Evolutionary conservation across 2,329 filamentous ascomycete species (phyloP).

Genomic region (Scedosporium aurantiacum): DNA sequence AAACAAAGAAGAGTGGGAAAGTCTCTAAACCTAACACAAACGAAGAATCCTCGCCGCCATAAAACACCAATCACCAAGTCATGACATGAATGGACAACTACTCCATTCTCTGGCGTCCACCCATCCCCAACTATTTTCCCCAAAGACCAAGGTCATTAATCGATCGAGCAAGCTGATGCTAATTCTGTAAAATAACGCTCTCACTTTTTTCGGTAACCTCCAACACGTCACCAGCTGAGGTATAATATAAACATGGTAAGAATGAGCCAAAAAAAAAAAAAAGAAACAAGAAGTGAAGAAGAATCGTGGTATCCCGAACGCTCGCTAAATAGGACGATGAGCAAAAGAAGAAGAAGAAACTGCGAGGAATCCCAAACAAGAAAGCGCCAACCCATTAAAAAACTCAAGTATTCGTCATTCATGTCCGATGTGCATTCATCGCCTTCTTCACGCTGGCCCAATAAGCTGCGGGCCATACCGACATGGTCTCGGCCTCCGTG

Average conservation of each 20-base stretch:
- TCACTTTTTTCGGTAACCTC: no score
- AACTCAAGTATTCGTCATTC: background rate
- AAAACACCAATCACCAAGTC: no score
- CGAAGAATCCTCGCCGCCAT: no score
- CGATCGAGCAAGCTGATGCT: no score
- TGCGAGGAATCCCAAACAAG: background rate
- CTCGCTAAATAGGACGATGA: background rate
- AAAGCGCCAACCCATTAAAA: background rate
- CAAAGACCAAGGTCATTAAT: no score
- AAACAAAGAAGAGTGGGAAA: background rate
- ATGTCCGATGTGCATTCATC: constrained; percentile 14
- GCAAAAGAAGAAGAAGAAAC: background rate
- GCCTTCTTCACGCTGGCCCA: constrained; percentile 48
- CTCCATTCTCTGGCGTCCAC: no score
- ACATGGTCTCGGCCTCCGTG: constrained; percentile 43
- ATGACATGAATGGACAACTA: no score
- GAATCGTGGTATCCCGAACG: no score
- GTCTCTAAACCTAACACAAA: no score
- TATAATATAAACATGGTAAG: background rate
- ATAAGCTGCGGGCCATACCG: constrained; percentile 49
- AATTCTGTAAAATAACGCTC: no score
- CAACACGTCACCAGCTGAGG: background rate
- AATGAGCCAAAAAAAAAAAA: background rate
- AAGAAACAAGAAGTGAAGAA: background rate
- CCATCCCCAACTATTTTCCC: no score